Evolutionary conservation across 1,139 yeast genomes (phyloP).

Genomic region (Magnusiomyces sp.): DNA sequence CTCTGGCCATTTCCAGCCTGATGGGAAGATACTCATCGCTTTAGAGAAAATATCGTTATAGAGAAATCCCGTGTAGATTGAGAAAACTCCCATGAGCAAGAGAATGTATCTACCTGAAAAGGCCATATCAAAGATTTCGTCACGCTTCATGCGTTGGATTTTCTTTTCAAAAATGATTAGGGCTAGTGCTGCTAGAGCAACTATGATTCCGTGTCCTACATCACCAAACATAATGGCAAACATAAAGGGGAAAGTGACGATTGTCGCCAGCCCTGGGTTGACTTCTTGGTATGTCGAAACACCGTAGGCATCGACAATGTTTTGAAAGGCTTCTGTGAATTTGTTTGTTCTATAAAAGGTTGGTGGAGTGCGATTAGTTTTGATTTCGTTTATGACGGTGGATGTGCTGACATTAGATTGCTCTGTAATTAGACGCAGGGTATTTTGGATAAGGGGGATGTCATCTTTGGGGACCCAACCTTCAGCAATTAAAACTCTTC

Average conservation of each 20-base stretch:
- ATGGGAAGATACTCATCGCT: constrained; percentile 73
- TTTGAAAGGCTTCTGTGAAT: constrained; percentile 86
- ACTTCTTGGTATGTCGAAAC: constrained; percentile 91
- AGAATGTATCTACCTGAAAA: constrained; percentile 84
- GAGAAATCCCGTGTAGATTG: constrained; percentile 86
- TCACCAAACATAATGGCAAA: constrained; percentile 99
- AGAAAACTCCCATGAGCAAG: constrained; percentile 82
- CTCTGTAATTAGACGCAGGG: constrained; percentile 52
- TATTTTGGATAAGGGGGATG: constrained; percentile 37
- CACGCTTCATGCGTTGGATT: constrained; percentile 61
- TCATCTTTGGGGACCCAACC: constrained; percentile 83
- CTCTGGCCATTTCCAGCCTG: constrained; percentile 92
- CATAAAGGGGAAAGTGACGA: constrained; percentile 96
- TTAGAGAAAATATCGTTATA: constrained; percentile 91
- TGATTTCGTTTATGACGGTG: constrained; percentile 69
- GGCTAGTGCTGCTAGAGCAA: constrained; percentile 61
- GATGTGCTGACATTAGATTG: constrained; percentile 46
- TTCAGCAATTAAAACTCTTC: constrained; percentile 90
- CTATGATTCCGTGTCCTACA: constrained; percentile 85
- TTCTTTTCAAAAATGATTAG: constrained; percentile 62
- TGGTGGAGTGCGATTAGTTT: constrained; percentile 84
- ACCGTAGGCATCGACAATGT: constrained; percentile 92
- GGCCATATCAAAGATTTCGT: constrained; percentile 96
- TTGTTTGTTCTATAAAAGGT: constrained; percentile 88
- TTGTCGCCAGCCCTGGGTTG: constrained; percentile 90